phyloP scores from a whole-genome alignment of 164 flowering plant species.

The Aristolochia fimbriata region DNA sequence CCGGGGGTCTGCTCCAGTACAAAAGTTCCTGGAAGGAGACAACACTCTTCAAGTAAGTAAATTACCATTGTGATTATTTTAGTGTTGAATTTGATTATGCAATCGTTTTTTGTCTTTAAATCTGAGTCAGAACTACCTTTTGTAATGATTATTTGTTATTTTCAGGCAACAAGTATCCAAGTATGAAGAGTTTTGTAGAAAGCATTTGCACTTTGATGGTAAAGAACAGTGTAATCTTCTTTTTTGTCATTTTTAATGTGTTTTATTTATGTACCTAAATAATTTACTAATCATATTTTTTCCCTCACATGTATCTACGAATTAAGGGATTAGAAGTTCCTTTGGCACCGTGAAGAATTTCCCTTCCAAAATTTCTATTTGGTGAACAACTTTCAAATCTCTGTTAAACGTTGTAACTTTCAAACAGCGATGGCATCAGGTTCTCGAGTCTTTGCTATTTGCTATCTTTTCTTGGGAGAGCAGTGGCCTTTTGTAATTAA shows the following conservation, averaged over 20 bases:
- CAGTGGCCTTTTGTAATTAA: no score
- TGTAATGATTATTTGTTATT: conserved; percentile 1
- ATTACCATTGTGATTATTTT: neutral
- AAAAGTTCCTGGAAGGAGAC: conserved; percentile 92
- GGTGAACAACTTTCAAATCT: neutral
- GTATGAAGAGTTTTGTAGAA: conserved; percentile 18
- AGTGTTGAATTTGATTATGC: neutral
- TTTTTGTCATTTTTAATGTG: neutral
- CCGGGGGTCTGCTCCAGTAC: conserved; percentile 47
- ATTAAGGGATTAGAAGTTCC: no score
- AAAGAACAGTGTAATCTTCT: conserved; percentile 4
- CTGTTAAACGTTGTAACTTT: neutral
- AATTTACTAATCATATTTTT: neutral
- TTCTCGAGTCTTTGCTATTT: no score
- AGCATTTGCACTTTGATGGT: conserved; percentile 66
- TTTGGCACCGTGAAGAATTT: no score
- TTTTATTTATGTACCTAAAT: neutral
- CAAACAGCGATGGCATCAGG: neutral
- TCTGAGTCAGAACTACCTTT: no score
- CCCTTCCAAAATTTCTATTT: neutral
- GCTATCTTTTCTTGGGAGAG: no score
- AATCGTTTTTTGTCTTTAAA: neutral
- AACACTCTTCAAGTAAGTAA: conserved; percentile 36
- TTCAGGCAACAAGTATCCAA: conserved; percentile 35
- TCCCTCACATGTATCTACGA: no score